Evolutionary conservation across 352 stramenopile species (phyloP), one percentile per base, ranked within the genome.

Genomic region (Globisporangium camurandrum): DNA sequence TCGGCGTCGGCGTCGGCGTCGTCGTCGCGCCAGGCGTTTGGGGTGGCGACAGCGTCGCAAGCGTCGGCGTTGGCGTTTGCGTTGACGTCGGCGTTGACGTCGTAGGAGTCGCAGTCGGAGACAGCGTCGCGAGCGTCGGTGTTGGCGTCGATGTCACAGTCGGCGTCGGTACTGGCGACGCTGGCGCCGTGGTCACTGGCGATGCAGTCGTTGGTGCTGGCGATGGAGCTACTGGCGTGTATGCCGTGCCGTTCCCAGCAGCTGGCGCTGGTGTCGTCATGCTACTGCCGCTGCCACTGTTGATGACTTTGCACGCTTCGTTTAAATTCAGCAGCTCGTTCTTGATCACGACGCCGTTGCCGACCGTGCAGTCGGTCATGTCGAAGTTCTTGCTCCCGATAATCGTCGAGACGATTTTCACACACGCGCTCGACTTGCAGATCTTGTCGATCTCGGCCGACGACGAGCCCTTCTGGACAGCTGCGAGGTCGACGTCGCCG

Each of bases 281-380:
- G 16, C 28, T n/a, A 20, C 20, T 9, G 5, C 45, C 23, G 17
- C 26, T 40, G 2, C 24, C 41, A 19, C 33, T 39, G 23, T 26
- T 58, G 43, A 77, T 56, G 30, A 67, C 46, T n/a, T 54, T 61
- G 54, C 69, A 81, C 1, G 67, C 70, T 2, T 61, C 52, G 24
- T 73, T 55, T 12, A 81, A 67, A 36, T 65, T 71, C 24, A 51
- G 49, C 31, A 81, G 67, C 59, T 81, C 61, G 37, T 62, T 56
- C 67, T 69, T 75, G 39, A 81, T 57, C 38, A 77, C 69, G 33
- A 73, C 62, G 42, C 61, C 66, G 33, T 71, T 55, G n/a, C 67
- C 66, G 40, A 81, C 66, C 17, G 72, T 77, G 62, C 69, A 81
- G 67, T 81, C 66, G 37, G 64, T 75, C 28, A 75, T 46, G 38